phyloP scores from a whole-genome alignment of 1,139 yeast species.

The Saccharomyces pastorianus region DNA sequence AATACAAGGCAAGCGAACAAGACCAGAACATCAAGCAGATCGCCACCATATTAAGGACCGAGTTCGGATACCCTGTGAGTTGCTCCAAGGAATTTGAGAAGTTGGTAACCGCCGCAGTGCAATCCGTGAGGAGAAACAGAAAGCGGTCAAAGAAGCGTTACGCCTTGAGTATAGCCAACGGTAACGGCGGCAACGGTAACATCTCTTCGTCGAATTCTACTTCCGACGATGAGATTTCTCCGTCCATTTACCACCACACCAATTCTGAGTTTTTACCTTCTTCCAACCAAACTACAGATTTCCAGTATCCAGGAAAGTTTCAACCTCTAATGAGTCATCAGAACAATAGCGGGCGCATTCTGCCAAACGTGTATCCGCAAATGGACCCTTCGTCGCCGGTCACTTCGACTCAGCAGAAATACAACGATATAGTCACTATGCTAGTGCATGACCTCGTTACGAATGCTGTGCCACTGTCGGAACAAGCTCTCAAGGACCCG shows the following conservation, averaged over 20 bases:
- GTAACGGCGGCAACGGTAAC: neutral
- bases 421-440: conserved; percentile 21
- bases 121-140: conserved; percentile 62
- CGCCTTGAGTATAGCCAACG: neutral
- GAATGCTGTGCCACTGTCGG: conserved; percentile 21
- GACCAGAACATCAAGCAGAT: conserved; percentile 71
- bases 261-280: neutral
- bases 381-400: conserved; percentile 1
- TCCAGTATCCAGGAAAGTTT: neutral
- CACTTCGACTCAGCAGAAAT: conserved; percentile 8
- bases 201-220: neutral
- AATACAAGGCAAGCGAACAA: conserved; percentile 86
- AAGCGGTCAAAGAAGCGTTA: conserved; percentile 40
- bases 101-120: conserved; percentile 87
- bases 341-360: neutral
- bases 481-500: conserved; percentile 19
- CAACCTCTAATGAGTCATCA: neutral
- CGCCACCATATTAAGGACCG: conserved; percentile 65
- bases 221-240: neutral
- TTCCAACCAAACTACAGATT: neutral
- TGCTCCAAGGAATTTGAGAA: conserved; percentile 71
- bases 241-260: neutral
- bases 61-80: conserved; percentile 59
- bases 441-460: conserved; percentile 24
- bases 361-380: neutral